Conservation (phyloP, 495 filamentous ascomycete species). For the Penicillium waksmanii region DNA sequence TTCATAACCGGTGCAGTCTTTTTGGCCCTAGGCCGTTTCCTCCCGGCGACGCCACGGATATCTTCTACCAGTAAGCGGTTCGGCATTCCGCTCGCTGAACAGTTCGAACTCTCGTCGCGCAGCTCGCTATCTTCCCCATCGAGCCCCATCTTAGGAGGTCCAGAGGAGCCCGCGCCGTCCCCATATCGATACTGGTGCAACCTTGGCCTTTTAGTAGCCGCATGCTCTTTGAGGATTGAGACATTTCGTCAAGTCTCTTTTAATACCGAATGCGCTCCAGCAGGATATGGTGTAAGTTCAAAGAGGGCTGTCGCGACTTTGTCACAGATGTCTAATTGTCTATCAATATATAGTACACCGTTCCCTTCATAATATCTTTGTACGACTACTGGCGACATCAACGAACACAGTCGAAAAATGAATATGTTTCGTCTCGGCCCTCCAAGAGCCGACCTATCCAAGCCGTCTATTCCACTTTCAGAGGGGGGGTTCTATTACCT, state of each 20-base stretch:
- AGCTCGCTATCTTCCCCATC: constrained; percentile 8
- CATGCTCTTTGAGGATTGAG: constrained; percentile 45
- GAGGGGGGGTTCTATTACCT: constrained; percentile 30
- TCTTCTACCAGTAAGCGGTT: constrained; percentile 26
- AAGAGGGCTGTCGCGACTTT: not conserved
- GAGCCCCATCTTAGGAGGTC: not conserved
- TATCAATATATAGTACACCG: constrained; percentile 28
- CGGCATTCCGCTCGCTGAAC: constrained; percentile 22
- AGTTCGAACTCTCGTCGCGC: constrained; percentile 26
- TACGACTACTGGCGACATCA: constrained; percentile 49
- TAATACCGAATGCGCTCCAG: constrained; percentile 45
- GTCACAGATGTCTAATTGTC: constrained; percentile 12
- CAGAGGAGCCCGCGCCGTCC: constrained; percentile 1
- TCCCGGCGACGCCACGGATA: constrained; percentile 21
- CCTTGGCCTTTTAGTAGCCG: constrained; percentile 26
- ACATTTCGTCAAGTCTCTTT: constrained; percentile 40
- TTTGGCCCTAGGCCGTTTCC: constrained; percentile 37
- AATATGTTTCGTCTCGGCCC: constrained; percentile 27
- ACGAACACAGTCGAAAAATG: constrained; percentile 25
- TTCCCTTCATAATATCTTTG: constrained; percentile 48
- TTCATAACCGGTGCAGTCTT: constrained; percentile 39
- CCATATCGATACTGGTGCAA: constrained; percentile 29
- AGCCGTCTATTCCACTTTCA: constrained; percentile 23
- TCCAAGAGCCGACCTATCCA: constrained; percentile 24
- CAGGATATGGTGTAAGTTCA: constrained; percentile 44